Evolutionary conservation across 1,284 basidiomycete genomes (phyloP), one percentile per base, ranked within the genome.

Genomic region (Sanguinoderma infundibulare): DNA sequence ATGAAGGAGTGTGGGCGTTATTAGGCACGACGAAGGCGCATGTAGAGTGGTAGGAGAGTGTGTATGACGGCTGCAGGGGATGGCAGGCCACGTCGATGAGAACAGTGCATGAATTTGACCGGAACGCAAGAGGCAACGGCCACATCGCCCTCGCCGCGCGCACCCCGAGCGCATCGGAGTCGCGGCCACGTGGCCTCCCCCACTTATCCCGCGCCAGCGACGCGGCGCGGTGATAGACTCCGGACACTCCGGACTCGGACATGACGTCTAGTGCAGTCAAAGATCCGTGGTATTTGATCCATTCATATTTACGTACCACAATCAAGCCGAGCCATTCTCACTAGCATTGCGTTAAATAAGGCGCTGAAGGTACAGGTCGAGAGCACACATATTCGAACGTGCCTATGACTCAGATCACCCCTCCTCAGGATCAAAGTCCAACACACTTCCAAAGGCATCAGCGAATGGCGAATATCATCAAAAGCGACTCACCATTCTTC

Each of bases 401-500:
- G 34, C 55, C 34, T 34, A 63, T 60, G 54, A 63, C 52, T n/a
- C n/a, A n/a, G n/a, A n/a, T n/a, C 58, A 66, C 9, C 55, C 58
- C 38, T 66, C 65, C 26, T 66, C 65, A 22, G 54, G 30, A 40
- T 62, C 58, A 15, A 64, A 24, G 12, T 66, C 65, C 49, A 66
- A 36, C 32, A 66, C 60, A 26, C 65, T 66, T 34, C 12, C 12
- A 32, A 20, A 26, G 17, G 14, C 9, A 15, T 53, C 9, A 60
- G 47, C 10, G 35, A 15, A 14, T 28, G 34, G 6, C 15, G 26
- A 26, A 30, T 6, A 17, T 17, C 32, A 24, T 15, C 17, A 24
- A 6, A 8, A 15, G 52, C 14, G 20, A 72, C 80, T 74, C 69
- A 89, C 89, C 89, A 92, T 77, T 90, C 88, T 73, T 93, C 91